Evolutionary conservation across 1,284 basidiomycete species (phyloP), one percentile per base, ranked within the genome.

Genomic region (Melampsora americana): DNA sequence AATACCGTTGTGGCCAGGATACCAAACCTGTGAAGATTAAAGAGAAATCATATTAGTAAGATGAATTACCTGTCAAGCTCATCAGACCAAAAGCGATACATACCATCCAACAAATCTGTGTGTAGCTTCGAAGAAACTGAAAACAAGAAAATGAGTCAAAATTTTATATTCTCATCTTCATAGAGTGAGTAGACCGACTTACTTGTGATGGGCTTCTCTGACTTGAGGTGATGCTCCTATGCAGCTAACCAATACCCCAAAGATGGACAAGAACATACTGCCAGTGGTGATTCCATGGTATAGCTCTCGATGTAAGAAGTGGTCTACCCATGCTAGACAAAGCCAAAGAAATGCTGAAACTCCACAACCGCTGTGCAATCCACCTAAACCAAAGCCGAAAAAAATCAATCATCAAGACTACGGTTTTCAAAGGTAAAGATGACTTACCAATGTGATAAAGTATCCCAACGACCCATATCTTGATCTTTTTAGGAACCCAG

Each of bases 101-200:
- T 86, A 84, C 90, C 90, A 91, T 48, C 90, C 90, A 69, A 89
- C 85, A 81, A 91, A 91, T 28, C 90, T 88, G 81, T 90, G 90
- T 78, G 89, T 87, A 66, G 88, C 86, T 81, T 90, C 90, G 79
- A 90, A 90, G 30, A 89, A 86, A 80, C 88, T 89, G 77, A 5
- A 23, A 68, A 53, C 28, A 28, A 56, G 20, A 56, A 28, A 77
- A 16, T 39, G 23, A 16, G 42, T 23, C 79, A 35, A 30, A 39
- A 50, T 32, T 30, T 64, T 35, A n/a, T n/a, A n/a, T n/a, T n/a
- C n/a, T n/a, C n/a, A n/a, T 28, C 35, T 59, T 30, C 9, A 12
- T 20, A 14, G n/a, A 20, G 60, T 44, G 69, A 20, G 7, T 32
- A 32, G 5, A 30, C 9, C 2, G 14, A 83, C 87, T 81, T 81